Conservation (phyloP, 179 eudicot species). For the Drosera spatulata region DNA sequence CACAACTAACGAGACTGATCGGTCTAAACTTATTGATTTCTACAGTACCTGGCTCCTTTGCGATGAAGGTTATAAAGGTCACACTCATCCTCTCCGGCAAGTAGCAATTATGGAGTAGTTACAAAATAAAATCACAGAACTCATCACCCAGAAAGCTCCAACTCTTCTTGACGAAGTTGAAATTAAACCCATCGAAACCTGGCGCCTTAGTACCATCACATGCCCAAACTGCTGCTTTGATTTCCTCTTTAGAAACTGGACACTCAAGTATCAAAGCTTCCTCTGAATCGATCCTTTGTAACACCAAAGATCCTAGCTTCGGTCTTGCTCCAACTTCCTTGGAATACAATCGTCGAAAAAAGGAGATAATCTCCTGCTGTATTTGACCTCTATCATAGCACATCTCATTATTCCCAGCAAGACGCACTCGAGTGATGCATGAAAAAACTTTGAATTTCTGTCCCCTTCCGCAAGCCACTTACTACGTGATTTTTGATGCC, state of each 20-base stretch:
- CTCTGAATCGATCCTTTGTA: not conserved
- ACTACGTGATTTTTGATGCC: too few species aligned
- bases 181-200: not conserved
- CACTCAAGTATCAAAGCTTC: not conserved
- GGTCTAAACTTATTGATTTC: not conserved
- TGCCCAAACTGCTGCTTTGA: not conserved
- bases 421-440: too few species aligned
- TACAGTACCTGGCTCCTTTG: not conserved
- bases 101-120: not conserved
- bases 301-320: not conserved
- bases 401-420: too few species aligned
- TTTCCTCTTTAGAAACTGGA: not conserved
- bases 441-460: too few species aligned
- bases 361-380: too few species aligned
- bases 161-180: too few species aligned
- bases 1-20: not conserved
- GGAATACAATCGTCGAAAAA: too few species aligned
- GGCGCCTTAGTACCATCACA: not conserved
- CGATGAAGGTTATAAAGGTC: not conserved
- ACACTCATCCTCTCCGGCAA: not conserved
- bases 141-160: not conserved
- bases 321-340: not conserved
- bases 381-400: too few species aligned
- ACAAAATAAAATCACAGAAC: not conserved
- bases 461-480: too few species aligned